phyloP scores from a whole-genome alignment of 2,329 filamentous ascomycete species.

The Diplodia seriata region DNA sequence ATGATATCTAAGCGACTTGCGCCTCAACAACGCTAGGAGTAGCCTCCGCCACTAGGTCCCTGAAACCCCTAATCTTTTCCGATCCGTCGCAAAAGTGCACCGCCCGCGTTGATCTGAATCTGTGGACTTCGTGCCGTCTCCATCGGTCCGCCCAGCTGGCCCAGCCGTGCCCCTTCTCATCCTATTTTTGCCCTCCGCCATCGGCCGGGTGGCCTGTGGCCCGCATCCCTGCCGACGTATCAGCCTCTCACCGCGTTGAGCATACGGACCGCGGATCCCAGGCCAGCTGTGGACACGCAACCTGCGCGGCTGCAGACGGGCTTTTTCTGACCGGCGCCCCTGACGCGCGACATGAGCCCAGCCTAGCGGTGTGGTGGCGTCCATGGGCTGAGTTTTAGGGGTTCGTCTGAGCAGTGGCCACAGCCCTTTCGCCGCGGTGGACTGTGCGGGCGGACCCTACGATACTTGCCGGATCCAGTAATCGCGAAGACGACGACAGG shows the following conservation, averaged over 20 bases:
- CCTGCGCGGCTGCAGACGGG: neutral
- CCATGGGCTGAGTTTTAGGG: slow-evolving; percentile 14
- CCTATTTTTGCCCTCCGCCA: neutral
- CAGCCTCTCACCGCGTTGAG: neutral
- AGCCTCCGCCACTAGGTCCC: slow-evolving; percentile 3
- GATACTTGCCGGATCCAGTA: slow-evolving; percentile 12
- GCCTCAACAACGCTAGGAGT: neutral
- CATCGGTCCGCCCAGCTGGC: slow-evolving; percentile 5
- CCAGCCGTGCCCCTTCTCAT: neutral
- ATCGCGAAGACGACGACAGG: neutral
- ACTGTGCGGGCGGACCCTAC: slow-evolving; percentile 1
- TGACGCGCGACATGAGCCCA: neutral
- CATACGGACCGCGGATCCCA: neutral
- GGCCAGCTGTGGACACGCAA: neutral
- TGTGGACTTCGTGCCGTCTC: neutral
- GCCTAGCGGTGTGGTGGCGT: neutral
- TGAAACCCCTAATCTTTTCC: slow-evolving; percentile 22
- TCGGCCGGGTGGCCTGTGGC: slow-evolving; percentile 7
- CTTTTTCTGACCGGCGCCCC: neutral
- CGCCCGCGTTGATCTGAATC: slow-evolving; percentile 4
- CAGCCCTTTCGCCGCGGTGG: slow-evolving; percentile 8
- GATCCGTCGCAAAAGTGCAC: neutral
- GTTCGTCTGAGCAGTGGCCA: slow-evolving; percentile 10
- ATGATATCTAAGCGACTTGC: slow-evolving; percentile 10
- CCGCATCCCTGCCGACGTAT: slow-evolving; percentile 3